These are phyloP conservation scores for Plasmodium berghei DNA, from an alignment of 169 alveolate genomes.

Conservation along the genomic window DNA sequence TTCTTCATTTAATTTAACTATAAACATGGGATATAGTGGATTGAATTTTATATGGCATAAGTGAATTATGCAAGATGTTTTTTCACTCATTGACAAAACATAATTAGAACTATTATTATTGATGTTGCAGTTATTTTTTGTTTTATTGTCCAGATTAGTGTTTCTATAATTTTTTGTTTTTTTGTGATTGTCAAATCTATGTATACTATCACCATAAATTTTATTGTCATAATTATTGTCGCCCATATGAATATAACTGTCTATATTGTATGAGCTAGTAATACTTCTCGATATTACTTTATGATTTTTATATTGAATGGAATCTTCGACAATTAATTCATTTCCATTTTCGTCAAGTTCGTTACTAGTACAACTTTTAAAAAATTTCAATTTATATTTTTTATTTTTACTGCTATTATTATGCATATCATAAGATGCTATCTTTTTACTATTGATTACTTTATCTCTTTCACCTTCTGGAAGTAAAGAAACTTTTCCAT, in stretches of 20 bases:
- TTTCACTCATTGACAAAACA: conserved; percentile 72
- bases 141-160: background rate
- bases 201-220: too few relatives aligned
- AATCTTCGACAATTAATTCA: conserved; percentile 2
- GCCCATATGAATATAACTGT: background rate
- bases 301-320: conserved; percentile 14
- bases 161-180: too few relatives aligned
- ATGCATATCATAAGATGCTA: conserved; percentile 10
- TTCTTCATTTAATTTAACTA: conserved; percentile 50
- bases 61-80: conserved; percentile 43
- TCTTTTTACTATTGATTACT: background rate
- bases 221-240: too few relatives aligned
- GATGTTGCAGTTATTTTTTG: background rate
- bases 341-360: conserved; percentile 9
- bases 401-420: background rate
- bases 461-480: background rate
- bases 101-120: conserved; percentile 26
- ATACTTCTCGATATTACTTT: conserved; percentile 19
- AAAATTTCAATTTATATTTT: conserved; percentile 7
- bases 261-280: background rate
- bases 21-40: conserved; percentile 61
- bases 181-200: too few relatives aligned
- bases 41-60: conserved; percentile 68
- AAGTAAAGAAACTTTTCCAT: background rate
- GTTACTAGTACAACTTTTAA: conserved; percentile 22